Evolutionary conservation across 2,329 filamentous ascomycete genomes (phyloP), one percentile per base, ranked within the genome.

Genomic region (Sarocladium brachiariae): DNA sequence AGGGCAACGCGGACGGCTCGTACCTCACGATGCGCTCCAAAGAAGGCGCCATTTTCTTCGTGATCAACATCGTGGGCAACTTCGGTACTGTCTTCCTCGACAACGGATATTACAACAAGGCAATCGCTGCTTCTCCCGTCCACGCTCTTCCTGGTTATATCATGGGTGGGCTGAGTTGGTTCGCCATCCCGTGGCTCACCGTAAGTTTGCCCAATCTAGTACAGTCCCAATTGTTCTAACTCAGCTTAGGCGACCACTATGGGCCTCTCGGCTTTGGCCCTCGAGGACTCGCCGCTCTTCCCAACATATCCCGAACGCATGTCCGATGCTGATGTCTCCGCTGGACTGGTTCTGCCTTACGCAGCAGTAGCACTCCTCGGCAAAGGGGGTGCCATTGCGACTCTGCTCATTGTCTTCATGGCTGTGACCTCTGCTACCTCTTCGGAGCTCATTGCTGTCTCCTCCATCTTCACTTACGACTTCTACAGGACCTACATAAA

Each of bases 401-500:
- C 87, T 0, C 75, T 92, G 1, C 70, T 95, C 6, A 81, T 93
- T 53, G 78, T 93, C 41, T 92, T 93, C 72, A 91, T 93, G 85
- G 90, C 90, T 19, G 89, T 95, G 16, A 95, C 90, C 0, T 89
- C 83, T 1, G 86, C 89, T 0, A 86, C 86, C 55, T 91, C 85
- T 1, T 85, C 89, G 0, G 87, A 95, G 63, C 71, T 95, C 6
- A 92, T 95, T 52, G 88, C 90, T 2, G 88, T 95, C 1, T 91
- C 87, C 2, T 90, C 86, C 5, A 93, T 95, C 66, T 65, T 85
- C 67, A 93, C 89, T 0, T 95, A 93, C 64, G 89, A 95, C 61
- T 76, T 93, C 56, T 95, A 93, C 69, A 84, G 90, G 54, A 89
- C 87, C 1, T 95, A 95, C 64, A 78, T 95, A 70, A 86, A 93